Percentiles rank a stretch among this genome's conserved stretches.
phyloP scores from a whole-genome alignment of 345 rosid genomes.

The Leavenworthia alabamica region DNA sequence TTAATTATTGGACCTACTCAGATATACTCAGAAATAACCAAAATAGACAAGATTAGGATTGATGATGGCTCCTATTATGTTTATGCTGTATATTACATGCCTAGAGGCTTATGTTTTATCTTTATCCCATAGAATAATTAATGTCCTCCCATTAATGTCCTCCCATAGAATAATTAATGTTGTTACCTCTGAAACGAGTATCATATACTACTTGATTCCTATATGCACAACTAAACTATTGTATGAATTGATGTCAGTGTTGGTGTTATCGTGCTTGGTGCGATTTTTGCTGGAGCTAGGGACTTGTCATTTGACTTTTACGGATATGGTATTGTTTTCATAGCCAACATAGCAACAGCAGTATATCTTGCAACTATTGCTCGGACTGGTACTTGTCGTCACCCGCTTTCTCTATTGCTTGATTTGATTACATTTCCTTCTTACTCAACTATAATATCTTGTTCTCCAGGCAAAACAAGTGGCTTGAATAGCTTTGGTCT shows the following conservation, averaged over 20 bases:
- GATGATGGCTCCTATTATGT: constrained; percentile 1
- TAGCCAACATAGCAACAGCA: constrained; percentile 86
- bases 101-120: not conserved
- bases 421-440: not conserved
- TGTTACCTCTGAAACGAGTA: too few relatives aligned
- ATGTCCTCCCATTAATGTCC: too few relatives aligned
- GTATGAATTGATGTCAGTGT: constrained; percentile 75
- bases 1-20: too few relatives aligned
- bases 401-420: not conserved
- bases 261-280: constrained; percentile 85
- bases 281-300: constrained; percentile 91
- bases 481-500: constrained; percentile 98
- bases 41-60: too few relatives aligned
- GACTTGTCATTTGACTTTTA: constrained; percentile 89
- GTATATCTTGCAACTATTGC: constrained; percentile 85
- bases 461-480: constrained; percentile 76
- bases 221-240: constrained; percentile 37
- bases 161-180: too few relatives aligned
- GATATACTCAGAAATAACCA: too few relatives aligned
- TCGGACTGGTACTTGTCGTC: constrained; percentile 58
- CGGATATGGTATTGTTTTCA: constrained; percentile 82
- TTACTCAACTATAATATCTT: constrained; percentile 3
- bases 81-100: constrained; percentile 4
- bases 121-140: not conserved
- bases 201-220: constrained; percentile 23